phyloP scores from a whole-genome alignment of 2,329 filamentous ascomycete genomes.

The Leptographium lundbergii region DNA sequence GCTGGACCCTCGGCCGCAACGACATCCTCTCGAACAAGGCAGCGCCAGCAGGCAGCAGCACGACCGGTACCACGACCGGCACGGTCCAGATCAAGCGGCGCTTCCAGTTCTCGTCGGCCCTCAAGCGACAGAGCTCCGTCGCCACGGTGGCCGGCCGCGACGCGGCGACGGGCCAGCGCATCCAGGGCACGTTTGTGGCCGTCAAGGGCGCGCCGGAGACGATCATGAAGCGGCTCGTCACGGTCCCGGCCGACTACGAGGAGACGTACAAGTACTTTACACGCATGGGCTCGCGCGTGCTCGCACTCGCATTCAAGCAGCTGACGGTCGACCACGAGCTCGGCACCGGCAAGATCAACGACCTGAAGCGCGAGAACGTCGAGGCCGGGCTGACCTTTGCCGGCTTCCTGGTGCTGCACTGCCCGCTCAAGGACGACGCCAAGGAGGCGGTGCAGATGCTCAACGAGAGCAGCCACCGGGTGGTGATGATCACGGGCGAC shows the following conservation, averaged over 20 bases:
- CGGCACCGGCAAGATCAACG: slow-evolving; percentile 75
- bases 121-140: slow-evolving; percentile 93
- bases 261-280: slow-evolving; percentile 99
- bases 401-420: slow-evolving; percentile 90
- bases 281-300: slow-evolving; percentile 83
- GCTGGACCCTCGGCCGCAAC: slow-evolving; percentile 85
- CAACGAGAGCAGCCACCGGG: slow-evolving; percentile 96
- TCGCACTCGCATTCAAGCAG: slow-evolving; percentile 90
- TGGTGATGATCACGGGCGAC: slow-evolving; percentile 98
- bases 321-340: slow-evolving; percentile 72
- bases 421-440: slow-evolving; percentile 91
- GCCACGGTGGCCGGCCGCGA: slow-evolving; percentile 68
- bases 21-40: slow-evolving; percentile 66
- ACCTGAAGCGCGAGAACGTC: slow-evolving; percentile 84
- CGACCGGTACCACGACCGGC: slow-evolving; percentile 44
- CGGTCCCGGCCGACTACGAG: slow-evolving; percentile 78
- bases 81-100: slow-evolving; percentile 89
- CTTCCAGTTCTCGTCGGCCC: slow-evolving; percentile 93
- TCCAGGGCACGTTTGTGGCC: slow-evolving; percentile 78
- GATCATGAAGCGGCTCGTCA: slow-evolving; percentile 81
- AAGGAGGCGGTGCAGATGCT: slow-evolving; percentile 91
- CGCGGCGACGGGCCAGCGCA: slow-evolving; percentile 58
- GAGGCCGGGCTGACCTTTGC: slow-evolving; percentile 79
- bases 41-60: slow-evolving; percentile 25
- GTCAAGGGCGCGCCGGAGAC: slow-evolving; percentile 98